Percentiles rank a stretch among this genome's conserved stretches.
Evolutionary conservation across 345 rosid species (phyloP).

Genomic region (Eucalyptus decipiens): DNA sequence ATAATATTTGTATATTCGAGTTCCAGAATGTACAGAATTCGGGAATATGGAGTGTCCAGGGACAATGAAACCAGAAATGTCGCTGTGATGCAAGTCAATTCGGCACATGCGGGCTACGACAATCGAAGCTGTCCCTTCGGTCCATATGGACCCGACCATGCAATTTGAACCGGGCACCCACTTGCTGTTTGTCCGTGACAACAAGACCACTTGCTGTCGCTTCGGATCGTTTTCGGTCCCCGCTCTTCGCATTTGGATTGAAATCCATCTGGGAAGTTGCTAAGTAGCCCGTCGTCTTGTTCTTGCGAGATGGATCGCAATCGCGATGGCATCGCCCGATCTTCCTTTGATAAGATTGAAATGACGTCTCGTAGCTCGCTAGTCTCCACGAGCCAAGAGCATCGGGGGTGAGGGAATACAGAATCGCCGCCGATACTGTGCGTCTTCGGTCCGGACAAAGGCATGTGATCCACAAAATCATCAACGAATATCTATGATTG

Average conservation of each 20-base stretch:
- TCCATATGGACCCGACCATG: background rate
- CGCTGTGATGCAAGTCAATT: background rate
- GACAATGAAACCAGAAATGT: background rate
- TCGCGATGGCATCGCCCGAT: background rate
- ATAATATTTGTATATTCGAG: background rate
- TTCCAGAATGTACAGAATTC: background rate
- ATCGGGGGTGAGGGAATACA: background rate
- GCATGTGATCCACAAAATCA: background rate
- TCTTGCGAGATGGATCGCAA: background rate
- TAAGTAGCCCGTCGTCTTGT: background rate
- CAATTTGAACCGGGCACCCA: background rate
- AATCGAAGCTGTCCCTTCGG: background rate
- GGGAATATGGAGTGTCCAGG: background rate
- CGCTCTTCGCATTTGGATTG: background rate
- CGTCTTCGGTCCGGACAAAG: background rate
- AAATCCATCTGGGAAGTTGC: background rate
- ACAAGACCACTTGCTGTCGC: no score
- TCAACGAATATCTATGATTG: background rate
- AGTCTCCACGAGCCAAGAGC: background rate
- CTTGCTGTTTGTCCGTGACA: background rate
- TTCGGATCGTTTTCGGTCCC: background rate
- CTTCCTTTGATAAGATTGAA: background rate
- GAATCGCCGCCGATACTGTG: background rate
- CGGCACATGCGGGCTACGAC: background rate
- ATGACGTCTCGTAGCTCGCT: background rate